phyloP scores from a whole-genome alignment of 768 basidiomycete species.

The Brasilioporus rufonigricans region DNA sequence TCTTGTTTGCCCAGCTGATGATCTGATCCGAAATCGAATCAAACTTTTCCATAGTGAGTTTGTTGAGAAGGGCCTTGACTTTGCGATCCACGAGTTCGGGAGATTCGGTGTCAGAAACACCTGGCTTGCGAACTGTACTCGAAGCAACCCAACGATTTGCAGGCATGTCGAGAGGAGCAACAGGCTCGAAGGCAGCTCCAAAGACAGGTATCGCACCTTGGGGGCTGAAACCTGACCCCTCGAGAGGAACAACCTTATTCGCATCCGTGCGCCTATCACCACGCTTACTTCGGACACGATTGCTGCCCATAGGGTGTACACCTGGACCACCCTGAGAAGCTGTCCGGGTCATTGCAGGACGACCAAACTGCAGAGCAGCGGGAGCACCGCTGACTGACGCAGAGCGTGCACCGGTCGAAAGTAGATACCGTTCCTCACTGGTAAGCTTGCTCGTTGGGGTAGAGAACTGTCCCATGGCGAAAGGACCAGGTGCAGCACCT shows the following conservation, averaged over 20 bases:
- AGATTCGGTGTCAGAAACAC: constrained; percentile 53
- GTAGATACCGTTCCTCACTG: constrained; percentile 66
- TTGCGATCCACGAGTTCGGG: constrained; percentile 90
- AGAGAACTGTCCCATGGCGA: constrained; percentile 67
- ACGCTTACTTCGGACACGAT: constrained; percentile 77
- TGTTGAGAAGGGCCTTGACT: constrained; percentile 90
- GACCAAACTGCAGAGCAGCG: constrained; percentile 48
- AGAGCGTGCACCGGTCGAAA: constrained; percentile 45
- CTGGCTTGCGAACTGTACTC: constrained; percentile 43
- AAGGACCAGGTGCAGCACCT: constrained; percentile 25
- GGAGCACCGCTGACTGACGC: constrained; percentile 54
- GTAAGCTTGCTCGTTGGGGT: constrained; percentile 54
- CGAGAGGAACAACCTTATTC: constrained; percentile 38
- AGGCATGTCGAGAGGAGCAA: constrained; percentile 74
- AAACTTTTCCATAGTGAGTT: constrained; percentile 95
- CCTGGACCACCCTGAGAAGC: constrained; percentile 63
- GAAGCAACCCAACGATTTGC: constrained; percentile 79
- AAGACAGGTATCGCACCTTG: constrained; percentile 30
- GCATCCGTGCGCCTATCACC: constrained; percentile 73
- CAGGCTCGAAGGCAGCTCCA: constrained; percentile 51
- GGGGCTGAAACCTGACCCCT: constrained; percentile 34
- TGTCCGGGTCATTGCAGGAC: constrained; percentile 66
- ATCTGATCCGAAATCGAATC: constrained; percentile 95
- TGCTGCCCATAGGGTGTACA: constrained; percentile 43
- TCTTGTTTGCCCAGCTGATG: constrained; percentile 92